Conservation (phyloP, 495 filamentous ascomycete genomes). For the Cryomyces minteri region DNA sequence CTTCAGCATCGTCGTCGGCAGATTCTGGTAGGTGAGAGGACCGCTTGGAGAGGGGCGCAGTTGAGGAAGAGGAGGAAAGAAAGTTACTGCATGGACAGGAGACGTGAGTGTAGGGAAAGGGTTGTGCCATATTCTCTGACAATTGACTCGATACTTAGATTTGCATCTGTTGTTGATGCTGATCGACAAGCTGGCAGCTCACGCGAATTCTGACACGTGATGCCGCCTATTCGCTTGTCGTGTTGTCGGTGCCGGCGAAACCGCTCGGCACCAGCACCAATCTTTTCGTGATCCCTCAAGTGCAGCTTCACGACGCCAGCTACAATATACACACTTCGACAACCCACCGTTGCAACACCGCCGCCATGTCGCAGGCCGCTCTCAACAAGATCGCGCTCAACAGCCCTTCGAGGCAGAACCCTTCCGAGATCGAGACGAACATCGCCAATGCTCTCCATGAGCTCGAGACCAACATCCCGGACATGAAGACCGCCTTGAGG, state of each 20-base stretch:
- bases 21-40: conserved; percentile 16
- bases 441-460: conserved; percentile 94
- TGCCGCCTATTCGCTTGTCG: too few relatives aligned
- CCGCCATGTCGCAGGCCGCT: conserved; percentile 36
- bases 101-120: conserved; percentile 79
- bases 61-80: neutral
- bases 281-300: too few relatives aligned
- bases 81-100: conserved; percentile 46
- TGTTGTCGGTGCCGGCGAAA: too few relatives aligned
- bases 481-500: conserved; percentile 81
- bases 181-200: too few relatives aligned
- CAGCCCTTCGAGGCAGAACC: conserved; percentile 82
- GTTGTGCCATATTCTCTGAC: conserved; percentile 38
- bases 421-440: conserved; percentile 84
- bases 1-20: conserved; percentile 47
- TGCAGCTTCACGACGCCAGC: too few relatives aligned
- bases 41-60: conserved; percentile 21
- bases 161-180: too few relatives aligned
- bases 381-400: conserved; percentile 96
- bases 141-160: too few relatives aligned
- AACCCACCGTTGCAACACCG: conserved; percentile 1
- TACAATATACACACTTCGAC: neutral
- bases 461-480: conserved; percentile 91
- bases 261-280: too few relatives aligned
- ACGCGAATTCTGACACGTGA: too few relatives aligned